Evolutionary conservation across 495 filamentous ascomycete species (phyloP).

Genomic region (Niebla homalea): DNA sequence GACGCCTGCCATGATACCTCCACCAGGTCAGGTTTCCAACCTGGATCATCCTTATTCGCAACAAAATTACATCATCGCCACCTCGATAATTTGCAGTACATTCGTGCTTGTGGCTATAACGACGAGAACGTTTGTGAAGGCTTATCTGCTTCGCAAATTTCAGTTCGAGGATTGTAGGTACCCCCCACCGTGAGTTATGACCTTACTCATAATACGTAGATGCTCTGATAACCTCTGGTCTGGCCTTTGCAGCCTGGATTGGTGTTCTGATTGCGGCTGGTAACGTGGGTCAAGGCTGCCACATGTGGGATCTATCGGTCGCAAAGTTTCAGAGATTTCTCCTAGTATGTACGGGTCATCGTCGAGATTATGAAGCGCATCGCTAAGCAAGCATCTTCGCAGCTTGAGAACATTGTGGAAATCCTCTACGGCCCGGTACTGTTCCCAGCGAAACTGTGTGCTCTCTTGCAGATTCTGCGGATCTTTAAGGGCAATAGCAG

Average conservation of each 20-base stretch:
- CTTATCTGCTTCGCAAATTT: slow-evolving; percentile 20
- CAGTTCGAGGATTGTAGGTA: slow-evolving; percentile 4
- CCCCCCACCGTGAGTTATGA: slow-evolving; percentile 8
- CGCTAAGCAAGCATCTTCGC: not conserved
- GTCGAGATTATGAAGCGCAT: slow-evolving; percentile 9
- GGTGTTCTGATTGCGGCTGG: not conserved
- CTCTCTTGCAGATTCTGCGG: slow-evolving; percentile 5
- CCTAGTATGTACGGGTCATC: not conserved
- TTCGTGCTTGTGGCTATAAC: slow-evolving; percentile 22
- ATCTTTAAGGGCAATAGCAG: slow-evolving; percentile 4
- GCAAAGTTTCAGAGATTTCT: not conserved
- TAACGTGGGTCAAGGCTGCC: slow-evolving; percentile 15
- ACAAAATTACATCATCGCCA: slow-evolving; percentile 17
- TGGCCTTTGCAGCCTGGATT: not conserved
- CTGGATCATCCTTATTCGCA: slow-evolving; percentile 22
- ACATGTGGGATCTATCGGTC: slow-evolving; percentile 22
- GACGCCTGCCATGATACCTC: slow-evolving; percentile 11
- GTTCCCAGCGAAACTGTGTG: slow-evolving; percentile 3
- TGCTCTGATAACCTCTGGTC: not conserved
- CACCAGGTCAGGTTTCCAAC: slow-evolving; percentile 24
- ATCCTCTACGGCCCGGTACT: slow-evolving; percentile 1
- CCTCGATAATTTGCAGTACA: slow-evolving; percentile 5
- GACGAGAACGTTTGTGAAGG: slow-evolving; percentile 23
- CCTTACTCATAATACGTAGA: not conserved
- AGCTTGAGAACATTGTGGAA: slow-evolving; percentile 3